Evolutionary conservation across 2,329 filamentous ascomycete species (phyloP).

Genomic region (Dactylellina cionopaga): DNA sequence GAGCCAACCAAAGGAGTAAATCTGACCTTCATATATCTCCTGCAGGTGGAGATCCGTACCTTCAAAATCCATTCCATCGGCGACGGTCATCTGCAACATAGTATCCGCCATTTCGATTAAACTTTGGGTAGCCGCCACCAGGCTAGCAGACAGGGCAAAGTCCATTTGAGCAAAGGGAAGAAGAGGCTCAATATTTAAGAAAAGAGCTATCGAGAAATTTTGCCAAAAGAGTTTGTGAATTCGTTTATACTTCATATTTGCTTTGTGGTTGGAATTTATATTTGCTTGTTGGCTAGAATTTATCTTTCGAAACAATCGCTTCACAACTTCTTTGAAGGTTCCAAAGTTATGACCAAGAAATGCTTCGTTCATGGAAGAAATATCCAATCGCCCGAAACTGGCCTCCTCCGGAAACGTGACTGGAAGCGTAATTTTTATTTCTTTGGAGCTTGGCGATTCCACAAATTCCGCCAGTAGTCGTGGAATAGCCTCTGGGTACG

Average conservation of each 20-base stretch:
- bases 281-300: no score
- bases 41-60: no score
- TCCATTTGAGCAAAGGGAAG: no score
- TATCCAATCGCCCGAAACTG: no score
- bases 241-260: not conserved
- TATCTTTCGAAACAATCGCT: no score
- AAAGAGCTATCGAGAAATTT: slow-evolving; percentile 8
- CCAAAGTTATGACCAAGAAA: not conserved
- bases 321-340: not conserved
- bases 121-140: no score
- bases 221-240: slow-evolving; percentile 9
- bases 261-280: not conserved
- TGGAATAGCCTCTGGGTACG: slow-evolving; percentile 5
- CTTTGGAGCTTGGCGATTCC: not conserved
- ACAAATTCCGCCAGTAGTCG: not conserved
- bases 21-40: no score
- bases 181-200: not conserved
- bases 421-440: not conserved
- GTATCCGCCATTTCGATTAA: not conserved
- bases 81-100: not conserved
- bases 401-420: no score
- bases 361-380: not conserved
- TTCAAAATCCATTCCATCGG: no score
- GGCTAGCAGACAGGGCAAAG: no score
- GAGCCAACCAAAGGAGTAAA: no score